Evolutionary conservation across 208 protist genomes (phyloP).

Genomic region (Crithidia brevicula): DNA sequence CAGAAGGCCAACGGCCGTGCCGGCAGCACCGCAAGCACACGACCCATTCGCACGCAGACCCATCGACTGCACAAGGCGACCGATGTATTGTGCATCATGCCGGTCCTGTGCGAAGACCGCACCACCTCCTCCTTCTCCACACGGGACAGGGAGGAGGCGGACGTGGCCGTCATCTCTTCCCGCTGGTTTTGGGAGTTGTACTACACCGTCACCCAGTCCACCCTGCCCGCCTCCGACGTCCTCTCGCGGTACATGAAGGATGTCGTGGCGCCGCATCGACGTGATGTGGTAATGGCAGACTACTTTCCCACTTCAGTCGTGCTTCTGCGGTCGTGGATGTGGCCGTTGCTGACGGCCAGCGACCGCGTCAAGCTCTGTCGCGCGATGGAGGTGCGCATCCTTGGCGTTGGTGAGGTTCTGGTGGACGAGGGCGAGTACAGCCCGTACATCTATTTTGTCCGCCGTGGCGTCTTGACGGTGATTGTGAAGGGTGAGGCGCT

Average conservation of each 20-base stretch:
- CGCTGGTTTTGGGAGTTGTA: constrained; percentile 85
- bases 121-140: constrained; percentile 50
- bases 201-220: constrained; percentile 48
- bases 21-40: constrained; percentile 13
- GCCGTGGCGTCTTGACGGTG: constrained; percentile 66
- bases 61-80: constrained; percentile 46
- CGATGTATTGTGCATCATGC: constrained; percentile 63
- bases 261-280: constrained; percentile 57
- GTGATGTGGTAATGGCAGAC: constrained; percentile 58
- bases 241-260: constrained; percentile 61
- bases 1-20: not conserved
- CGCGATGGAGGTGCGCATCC: constrained; percentile 68
- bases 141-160: constrained; percentile 45
- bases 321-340: constrained; percentile 88
- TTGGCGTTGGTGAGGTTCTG: constrained; percentile 77
- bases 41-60: constrained; percentile 43
- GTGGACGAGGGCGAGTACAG: constrained; percentile 67
- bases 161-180: constrained; percentile 80
- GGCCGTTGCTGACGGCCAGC: constrained; percentile 67
- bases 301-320: constrained; percentile 80
- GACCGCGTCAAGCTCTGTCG: constrained; percentile 81
- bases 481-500: constrained; percentile 74
- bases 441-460: constrained; percentile 85
- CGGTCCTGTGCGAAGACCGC: constrained; percentile 85
- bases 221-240: constrained; percentile 29